Percentiles rank a stretch among this genome's conserved stretches.
phyloP scores from a whole-genome alignment of 805 yeast species.

The Debaryomyces maramus region DNA sequence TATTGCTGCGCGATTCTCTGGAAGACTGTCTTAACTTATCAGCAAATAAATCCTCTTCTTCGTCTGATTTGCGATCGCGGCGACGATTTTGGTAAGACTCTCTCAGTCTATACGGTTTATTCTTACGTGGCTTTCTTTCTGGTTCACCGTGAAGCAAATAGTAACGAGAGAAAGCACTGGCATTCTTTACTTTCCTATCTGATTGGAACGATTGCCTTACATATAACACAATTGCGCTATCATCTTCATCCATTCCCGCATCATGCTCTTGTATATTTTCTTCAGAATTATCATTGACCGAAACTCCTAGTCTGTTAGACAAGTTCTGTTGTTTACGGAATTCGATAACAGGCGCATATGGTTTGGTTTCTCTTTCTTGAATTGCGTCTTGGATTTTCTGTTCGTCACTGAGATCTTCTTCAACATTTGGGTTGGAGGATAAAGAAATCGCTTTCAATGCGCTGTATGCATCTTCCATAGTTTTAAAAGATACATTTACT shows the following conservation, averaged over 20 bases:
- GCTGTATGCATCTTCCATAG: constrained; percentile 39
- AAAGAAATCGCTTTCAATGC: constrained; percentile 39
- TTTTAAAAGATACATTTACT: constrained; percentile 54
- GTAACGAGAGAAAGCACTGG: constrained; percentile 59
- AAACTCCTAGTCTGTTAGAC: constrained; percentile 28
- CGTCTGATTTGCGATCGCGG: constrained; percentile 13
- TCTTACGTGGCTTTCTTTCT: constrained; percentile 36
- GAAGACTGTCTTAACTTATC: constrained; percentile 16
- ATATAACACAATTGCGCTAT: constrained; percentile 33
- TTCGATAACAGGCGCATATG: constrained; percentile 36
- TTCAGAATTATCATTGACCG: constrained; percentile 15
- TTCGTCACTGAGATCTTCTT: constrained; percentile 9
- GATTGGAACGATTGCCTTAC: constrained; percentile 52
- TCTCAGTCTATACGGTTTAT: constrained; percentile 13
- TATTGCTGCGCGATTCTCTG: constrained; percentile 2
- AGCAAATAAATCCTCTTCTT: constrained; percentile 39
- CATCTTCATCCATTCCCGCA: constrained; percentile 40
- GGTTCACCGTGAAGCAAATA: constrained; percentile 75
- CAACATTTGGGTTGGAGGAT: constrained; percentile 14
- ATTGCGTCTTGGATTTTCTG: constrained; percentile 24
- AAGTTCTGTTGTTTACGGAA: constrained; percentile 31
- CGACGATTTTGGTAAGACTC: constrained; percentile 9
- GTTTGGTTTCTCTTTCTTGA: constrained; percentile 42
- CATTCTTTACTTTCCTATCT: constrained; percentile 59
- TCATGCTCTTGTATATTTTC: constrained; percentile 2